Evolutionary conservation across 108 stramenopile genomes (phyloP).

Genomic region (Cyclotella choctawhatcheeana): DNA sequence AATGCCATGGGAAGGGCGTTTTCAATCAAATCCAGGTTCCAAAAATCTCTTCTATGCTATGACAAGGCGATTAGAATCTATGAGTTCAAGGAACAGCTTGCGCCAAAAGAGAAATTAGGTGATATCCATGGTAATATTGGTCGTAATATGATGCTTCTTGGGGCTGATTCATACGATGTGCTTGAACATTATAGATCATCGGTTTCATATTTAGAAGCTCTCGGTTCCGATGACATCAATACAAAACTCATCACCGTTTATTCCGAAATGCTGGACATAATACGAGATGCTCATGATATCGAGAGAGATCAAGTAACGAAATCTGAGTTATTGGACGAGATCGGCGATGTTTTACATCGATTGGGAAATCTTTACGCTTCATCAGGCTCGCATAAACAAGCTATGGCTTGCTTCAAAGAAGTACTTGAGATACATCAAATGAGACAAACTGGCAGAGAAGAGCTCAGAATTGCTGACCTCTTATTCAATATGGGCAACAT

Average conservation of each 20-base stretch:
- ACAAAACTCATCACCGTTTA: conserved; percentile 41
- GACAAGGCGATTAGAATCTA: conserved; percentile 50
- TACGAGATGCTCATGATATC: conserved; percentile 30
- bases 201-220: conserved; percentile 44
- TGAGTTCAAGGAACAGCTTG: conserved; percentile 33
- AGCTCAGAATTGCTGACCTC: conserved; percentile 55
- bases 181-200: conserved; percentile 51
- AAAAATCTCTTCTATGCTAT: conserved; percentile 40
- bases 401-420: conserved; percentile 40
- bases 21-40: conserved; percentile 23
- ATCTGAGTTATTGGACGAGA: conserved; percentile 42
- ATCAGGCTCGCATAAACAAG: conserved; percentile 43
- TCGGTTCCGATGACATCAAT: conserved; percentile 23
- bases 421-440: conserved; percentile 42
- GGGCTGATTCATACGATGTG: conserved; percentile 39
- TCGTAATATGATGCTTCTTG: conserved; percentile 31
- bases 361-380: conserved; percentile 56
- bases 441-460: conserved; percentile 40
- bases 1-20: conserved; percentile 46
- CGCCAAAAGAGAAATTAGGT: conserved; percentile 42
- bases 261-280: conserved; percentile 45
- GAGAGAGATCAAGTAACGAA: conserved; percentile 28
- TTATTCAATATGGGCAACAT: conserved; percentile 61
- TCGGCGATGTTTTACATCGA: conserved; percentile 53
- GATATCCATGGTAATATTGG: conserved; percentile 48